Base-by-base conservation (phyloP, 106 monocot species). In the Dioscorea dumetorum region DNA sequence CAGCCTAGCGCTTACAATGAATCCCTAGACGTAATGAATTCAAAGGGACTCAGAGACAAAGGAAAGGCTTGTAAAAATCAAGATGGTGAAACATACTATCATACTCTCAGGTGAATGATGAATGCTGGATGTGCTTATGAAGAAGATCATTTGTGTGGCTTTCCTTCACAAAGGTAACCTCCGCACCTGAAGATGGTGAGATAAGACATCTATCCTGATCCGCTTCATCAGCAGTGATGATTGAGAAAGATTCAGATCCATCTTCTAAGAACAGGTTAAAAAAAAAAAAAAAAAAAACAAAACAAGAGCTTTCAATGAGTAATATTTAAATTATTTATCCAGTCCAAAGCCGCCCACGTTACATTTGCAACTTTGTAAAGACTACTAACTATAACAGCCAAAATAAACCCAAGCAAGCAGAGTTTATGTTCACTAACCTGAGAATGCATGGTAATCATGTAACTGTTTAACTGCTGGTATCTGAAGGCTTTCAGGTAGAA, bases 401-500 rank as follows among this genome's bases (percentile, higher is more conserved):
- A 53, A 68, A 57, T 5, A 60, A 20, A 41, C 17, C 15, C 22
- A 19, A 15, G 23, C 22, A 59, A 59, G 23, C 8, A 28, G 28
- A 28, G 28, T 28, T 28, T 28, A 3, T 28, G 19, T 9, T 21
- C 57, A 76, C 74, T 24, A 48, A 97, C 95, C 91, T 84, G 95
- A 88, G 58, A 74, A 74, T 34, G 62, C 60, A 63, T 72, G 88
- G 73, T 91, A 91, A 13, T 91, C 95, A 21, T 84, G 63, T 22
- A 85, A 76, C 62, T 88, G 85, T 74, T 91, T 91, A 62, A 82
- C 79, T 48, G 75, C 76, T 69, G 91, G 88, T 33, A 86, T 10
- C 20, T 71, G 79, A 49, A 97, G 80, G 68, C 88, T 76, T 76
- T 91, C 95, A 48, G 91, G 95, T 48, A 97, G 80, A 74, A 97